Evolutionary conservation across 2,329 filamentous ascomycete genomes (phyloP).

Genomic region (Fonsecaea monophora): DNA sequence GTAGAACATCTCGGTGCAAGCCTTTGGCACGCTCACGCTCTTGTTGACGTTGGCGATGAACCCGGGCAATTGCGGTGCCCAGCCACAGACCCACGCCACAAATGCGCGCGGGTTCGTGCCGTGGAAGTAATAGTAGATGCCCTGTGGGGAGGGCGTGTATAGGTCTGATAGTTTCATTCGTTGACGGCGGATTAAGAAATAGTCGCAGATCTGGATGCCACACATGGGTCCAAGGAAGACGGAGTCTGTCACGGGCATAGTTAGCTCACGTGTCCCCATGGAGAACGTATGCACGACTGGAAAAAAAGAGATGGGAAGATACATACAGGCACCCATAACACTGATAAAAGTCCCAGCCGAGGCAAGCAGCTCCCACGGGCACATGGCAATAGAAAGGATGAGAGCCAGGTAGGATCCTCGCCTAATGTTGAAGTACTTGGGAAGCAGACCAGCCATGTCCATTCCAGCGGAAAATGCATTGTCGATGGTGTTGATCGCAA

Average conservation of each 20-base stretch:
- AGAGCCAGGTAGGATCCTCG: slow-evolving; percentile 57
- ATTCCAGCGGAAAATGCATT: slow-evolving; percentile 61
- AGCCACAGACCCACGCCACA: slow-evolving; percentile 48
- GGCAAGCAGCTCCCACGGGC: slow-evolving; percentile 61
- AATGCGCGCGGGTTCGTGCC: slow-evolving; percentile 56
- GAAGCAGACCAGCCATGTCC: slow-evolving; percentile 61
- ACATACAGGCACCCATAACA: slow-evolving; percentile 48
- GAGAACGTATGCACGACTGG: neutral
- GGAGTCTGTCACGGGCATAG: slow-evolving; percentile 36
- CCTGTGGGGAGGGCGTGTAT: slow-evolving; percentile 46
- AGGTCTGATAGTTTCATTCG: slow-evolving; percentile 53
- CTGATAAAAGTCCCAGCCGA: slow-evolving; percentile 56
- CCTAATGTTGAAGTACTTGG: slow-evolving; percentile 63
- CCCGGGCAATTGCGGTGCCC: slow-evolving; percentile 43
- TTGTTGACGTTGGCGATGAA: slow-evolving; percentile 39
- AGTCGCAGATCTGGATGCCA: slow-evolving; percentile 45
- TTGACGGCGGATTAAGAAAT: slow-evolving; percentile 46
- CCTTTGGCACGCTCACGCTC: slow-evolving; percentile 39
- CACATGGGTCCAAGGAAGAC: slow-evolving; percentile 55
- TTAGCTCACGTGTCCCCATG: neutral
- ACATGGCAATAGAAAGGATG: slow-evolving; percentile 53
- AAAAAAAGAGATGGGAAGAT: neutral
- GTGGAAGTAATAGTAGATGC: slow-evolving; percentile 52
- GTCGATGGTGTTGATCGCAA: slow-evolving; percentile 55
- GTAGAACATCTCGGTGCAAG: slow-evolving; percentile 50